Percentiles rank a stretch among this genome's conserved stretches.
These are phyloP conservation scores for Candida broadrunensis DNA, from an alignment of 805 yeast genomes.

Conservation along the genomic window DNA sequence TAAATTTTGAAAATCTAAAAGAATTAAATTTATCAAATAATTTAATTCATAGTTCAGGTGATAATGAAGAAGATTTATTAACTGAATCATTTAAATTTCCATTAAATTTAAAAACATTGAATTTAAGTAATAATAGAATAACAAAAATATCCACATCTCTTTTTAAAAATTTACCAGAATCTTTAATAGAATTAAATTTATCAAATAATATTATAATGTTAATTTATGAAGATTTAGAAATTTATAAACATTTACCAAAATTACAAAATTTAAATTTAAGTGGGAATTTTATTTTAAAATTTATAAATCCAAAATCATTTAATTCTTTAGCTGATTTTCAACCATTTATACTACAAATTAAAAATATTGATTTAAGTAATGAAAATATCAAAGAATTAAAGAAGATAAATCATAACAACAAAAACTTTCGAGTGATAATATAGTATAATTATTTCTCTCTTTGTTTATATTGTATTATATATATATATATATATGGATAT, in stretches of 20 bases:
- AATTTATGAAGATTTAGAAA: slow-evolving; percentile 1
- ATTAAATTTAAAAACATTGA: slow-evolving; percentile 15
- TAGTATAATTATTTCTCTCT: too few species aligned
- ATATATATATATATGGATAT: too few species aligned
- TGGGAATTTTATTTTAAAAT: slow-evolving; percentile 8
- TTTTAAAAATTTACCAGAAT: slow-evolving; percentile 22
- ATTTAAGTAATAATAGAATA: slow-evolving; percentile 24
- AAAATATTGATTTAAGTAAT: slow-evolving; percentile 11
- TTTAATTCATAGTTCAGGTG: slow-evolving; percentile 11
- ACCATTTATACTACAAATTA: too few species aligned
- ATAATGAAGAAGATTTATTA: slow-evolving; percentile 14
- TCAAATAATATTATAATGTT: slow-evolving; percentile 9
- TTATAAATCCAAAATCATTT: neutral
- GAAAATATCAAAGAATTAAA: too few species aligned
- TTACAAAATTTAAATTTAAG: slow-evolving; percentile 13
- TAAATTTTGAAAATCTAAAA: slow-evolving; percentile 17
- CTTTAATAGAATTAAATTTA: slow-evolving; percentile 18
- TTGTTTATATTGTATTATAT: too few species aligned
- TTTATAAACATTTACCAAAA: slow-evolving; percentile 15
- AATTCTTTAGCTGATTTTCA: too few species aligned
- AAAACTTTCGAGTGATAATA: too few species aligned
- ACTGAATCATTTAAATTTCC: slow-evolving; percentile 21
- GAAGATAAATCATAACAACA: too few species aligned
- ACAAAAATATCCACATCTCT: slow-evolving; percentile 14
- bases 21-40: slow-evolving; percentile 25